These are phyloP conservation scores for Scenedesmus sp. DNA, from an alignment of 163 green algal species.

Conservation along the genomic window DNA sequence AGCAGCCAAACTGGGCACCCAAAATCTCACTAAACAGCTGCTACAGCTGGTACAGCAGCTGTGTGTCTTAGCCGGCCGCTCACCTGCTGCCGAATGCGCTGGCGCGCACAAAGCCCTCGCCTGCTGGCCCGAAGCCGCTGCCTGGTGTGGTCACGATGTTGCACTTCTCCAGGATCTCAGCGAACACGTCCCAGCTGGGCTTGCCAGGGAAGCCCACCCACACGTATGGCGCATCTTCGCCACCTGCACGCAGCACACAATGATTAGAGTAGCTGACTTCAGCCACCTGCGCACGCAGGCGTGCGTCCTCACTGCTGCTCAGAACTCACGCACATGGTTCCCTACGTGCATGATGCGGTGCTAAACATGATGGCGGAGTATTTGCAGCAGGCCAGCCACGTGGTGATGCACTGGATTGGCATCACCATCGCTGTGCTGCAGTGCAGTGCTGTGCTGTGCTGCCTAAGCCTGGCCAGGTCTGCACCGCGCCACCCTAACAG, in stretches of 20 bases:
- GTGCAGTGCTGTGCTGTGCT: no score
- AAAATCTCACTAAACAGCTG: neutral
- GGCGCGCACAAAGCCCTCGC: constrained; percentile 97
- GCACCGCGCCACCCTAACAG: no score
- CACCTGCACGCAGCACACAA: constrained; percentile 80
- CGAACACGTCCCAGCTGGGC: constrained; percentile 97
- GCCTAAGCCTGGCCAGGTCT: no score
- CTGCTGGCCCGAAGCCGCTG: constrained; percentile 95
- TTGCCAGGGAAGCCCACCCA: constrained; percentile 97
- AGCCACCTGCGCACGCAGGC: neutral
- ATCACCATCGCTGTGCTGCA: no score
- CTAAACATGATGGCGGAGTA: no score
- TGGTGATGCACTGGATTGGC: no score
- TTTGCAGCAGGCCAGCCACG: no score
- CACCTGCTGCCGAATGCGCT: constrained; percentile 90
- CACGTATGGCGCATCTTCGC: constrained; percentile 96
- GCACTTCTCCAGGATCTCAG: constrained; percentile 97
- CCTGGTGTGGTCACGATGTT: constrained; percentile 99
- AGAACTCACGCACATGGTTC: no score
- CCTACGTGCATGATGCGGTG: no score
- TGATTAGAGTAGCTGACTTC: no score
- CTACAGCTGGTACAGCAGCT: neutral
- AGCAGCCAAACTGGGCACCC: neutral
- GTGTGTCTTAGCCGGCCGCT: neutral
- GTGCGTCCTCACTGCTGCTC: no score